A percentile compares a stretch with the other conserved stretches of the same genome.
Evolutionary conservation across 352 stramenopile species (phyloP).

Genomic region (Globisporangium lucens): DNA sequence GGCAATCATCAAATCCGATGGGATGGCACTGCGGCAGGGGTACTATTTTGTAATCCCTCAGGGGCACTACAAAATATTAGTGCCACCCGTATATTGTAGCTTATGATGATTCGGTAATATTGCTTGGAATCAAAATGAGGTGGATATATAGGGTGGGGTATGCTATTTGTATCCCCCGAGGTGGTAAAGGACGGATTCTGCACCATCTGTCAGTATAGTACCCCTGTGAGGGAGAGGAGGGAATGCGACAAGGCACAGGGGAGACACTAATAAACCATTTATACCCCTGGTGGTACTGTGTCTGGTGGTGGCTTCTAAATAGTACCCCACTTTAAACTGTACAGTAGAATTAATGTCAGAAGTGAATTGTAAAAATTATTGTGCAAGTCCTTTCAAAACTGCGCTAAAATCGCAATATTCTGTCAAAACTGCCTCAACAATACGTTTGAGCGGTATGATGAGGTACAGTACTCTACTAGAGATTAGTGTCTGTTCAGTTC

Average conservation of each 20-base stretch:
- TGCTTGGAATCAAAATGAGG: not conserved
- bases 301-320: no score
- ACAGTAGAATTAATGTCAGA: no score
- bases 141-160: not conserved
- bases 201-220: not conserved
- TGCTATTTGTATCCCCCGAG: not conserved
- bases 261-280: not conserved
- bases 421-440: no score
- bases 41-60: not conserved
- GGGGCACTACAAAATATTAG: not conserved
- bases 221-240: not conserved
- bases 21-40: not conserved
- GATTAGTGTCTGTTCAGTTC: no score
- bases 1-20: slow-evolving; percentile 3
- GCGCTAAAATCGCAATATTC: no score
- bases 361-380: no score
- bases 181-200: not conserved
- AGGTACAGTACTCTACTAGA: no score
- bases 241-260: not conserved
- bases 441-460: no score
- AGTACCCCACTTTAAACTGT: no score
- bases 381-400: no score
- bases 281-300: no score
- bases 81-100: not conserved
- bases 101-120: no score